phyloP scores from a whole-genome alignment of 2,329 filamentous ascomycete species.

The Xylariaceae sp. region DNA sequence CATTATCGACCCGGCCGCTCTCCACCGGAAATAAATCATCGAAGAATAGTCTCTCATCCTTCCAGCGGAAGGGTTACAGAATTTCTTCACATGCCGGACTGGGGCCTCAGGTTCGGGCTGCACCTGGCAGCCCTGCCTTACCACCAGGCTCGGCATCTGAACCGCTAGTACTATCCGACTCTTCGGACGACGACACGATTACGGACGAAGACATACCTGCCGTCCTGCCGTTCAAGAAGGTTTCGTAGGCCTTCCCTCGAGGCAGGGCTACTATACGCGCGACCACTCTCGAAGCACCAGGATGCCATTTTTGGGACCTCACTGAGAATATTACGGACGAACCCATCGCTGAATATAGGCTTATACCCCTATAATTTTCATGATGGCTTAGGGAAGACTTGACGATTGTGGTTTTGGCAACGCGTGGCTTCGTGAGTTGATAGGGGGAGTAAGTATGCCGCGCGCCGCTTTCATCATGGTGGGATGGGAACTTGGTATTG shows the following conservation, averaged over 20 bases:
- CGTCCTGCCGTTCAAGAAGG: constrained; percentile 22
- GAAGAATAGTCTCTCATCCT: constrained; percentile 27
- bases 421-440: not conserved
- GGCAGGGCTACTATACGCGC: not conserved
- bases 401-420: too few relatives aligned
- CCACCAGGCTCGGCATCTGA: constrained; percentile 24
- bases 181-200: constrained; percentile 19
- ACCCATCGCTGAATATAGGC: not conserved
- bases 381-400: not conserved
- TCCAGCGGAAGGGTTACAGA: constrained; percentile 32
- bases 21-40: constrained; percentile 1
- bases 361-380: not conserved
- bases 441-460: not conserved
- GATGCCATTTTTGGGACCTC: not conserved
- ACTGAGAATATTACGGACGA: not conserved
- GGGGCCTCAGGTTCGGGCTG: constrained; percentile 11
- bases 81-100: constrained; percentile 28
- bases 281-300: not conserved
- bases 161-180: constrained; percentile 29
- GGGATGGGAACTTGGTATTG: not conserved
- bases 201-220: constrained; percentile 33
- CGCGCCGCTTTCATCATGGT: not conserved
- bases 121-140: constrained; percentile 8
- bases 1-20: not conserved
- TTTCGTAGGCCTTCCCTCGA: not conserved